Base-by-base conservation (phyloP, 78 protist genomes). In the Dictyostelium firmibasis region DNA sequence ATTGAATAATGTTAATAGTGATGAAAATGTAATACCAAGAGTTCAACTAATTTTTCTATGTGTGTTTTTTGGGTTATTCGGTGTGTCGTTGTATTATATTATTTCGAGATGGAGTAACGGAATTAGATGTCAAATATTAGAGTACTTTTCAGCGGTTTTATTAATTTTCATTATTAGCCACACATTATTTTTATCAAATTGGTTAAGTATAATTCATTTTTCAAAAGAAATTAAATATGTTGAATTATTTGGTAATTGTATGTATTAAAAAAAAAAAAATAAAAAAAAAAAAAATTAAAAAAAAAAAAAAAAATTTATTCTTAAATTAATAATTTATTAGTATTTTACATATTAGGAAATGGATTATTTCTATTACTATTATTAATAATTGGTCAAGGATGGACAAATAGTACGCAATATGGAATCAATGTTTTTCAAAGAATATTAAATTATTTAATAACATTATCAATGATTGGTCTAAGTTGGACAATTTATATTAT, bases 351-450 rank as follows among this genome's bases (percentile, higher is more conserved):
- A 14, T 33, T 72, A 72, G 79, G 79, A 31, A 72, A 72, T 72
- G 79, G 64, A 13, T 47, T 87, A 33, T 87, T 76, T 25, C 38
- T 87, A 23, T 35, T 87, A 64, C 62, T 87, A 38, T 11, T 87
- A 29, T 29, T 87, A 9, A 36, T 87, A 23, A 70, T 87, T n/a
- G 64, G 69, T 14, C 93, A 87, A 78, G 93, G 93, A 23, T 87
- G 67, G 60, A 87, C 93, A 23, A 77, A 77, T 70, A 78, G 86
- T 20, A 27, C 43, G 2, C 82, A 78, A 47, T 87, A 87, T 78
- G 93, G 93, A 6, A 13, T 8, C 0, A 72, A 72, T 72, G 43
- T 72, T 29, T 72, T 72, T 33, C 79, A 72, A 72, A 72, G 79
- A 72, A 72, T 72, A 27, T 72, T 72, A 72, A 72, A 72, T 33